phyloP scores from a whole-genome alignment of 1,284 basidiomycete species.

The Pulchroboletus neoregius region DNA sequence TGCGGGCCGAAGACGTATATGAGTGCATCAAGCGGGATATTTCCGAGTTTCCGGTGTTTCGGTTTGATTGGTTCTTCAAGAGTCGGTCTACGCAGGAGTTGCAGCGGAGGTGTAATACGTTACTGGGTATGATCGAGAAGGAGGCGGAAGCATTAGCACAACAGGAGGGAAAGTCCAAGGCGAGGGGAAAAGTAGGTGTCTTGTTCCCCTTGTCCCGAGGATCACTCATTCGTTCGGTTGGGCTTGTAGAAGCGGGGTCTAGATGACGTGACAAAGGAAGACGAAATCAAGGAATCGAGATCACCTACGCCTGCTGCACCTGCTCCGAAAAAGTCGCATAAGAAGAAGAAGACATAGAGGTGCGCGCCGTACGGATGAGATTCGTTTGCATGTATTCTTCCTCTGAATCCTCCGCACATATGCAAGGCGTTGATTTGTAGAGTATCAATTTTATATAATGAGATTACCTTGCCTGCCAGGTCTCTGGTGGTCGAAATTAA shows the following conservation, averaged over 20 bases:
- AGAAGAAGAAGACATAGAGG: constrained; percentile 49
- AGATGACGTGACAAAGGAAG: constrained; percentile 60
- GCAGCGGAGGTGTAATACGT: constrained; percentile 83
- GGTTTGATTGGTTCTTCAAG: constrained; percentile 99
- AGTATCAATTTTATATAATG: not conserved
- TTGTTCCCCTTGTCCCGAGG: not conserved
- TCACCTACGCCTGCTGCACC: constrained; percentile 49
- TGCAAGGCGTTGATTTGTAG: not conserved
- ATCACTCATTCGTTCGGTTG: not conserved
- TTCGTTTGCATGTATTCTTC: not conserved
- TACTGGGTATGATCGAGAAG: constrained; percentile 90
- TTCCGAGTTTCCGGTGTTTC: constrained; percentile 92
- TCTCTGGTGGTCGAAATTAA: too few relatives aligned
- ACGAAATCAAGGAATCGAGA: constrained; percentile 51
- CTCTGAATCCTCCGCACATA: not conserved
- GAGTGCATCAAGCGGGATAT: constrained; percentile 97
- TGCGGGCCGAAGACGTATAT: constrained; percentile 89
- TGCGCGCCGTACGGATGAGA: not conserved
- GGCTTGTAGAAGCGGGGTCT: constrained; percentile 56
- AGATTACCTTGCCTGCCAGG: too few relatives aligned
- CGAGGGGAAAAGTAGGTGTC: constrained; percentile 58
- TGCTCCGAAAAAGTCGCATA: constrained; percentile 47
- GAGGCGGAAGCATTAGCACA: constrained; percentile 67
- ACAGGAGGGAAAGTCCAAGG: constrained; percentile 62
- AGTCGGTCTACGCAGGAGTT: constrained; percentile 90